Percentiles rank a stretch among this genome's conserved stretches.
phyloP scores from a whole-genome alignment of 2,329 filamentous ascomycete species.

The Sporothrix phasma region DNA sequence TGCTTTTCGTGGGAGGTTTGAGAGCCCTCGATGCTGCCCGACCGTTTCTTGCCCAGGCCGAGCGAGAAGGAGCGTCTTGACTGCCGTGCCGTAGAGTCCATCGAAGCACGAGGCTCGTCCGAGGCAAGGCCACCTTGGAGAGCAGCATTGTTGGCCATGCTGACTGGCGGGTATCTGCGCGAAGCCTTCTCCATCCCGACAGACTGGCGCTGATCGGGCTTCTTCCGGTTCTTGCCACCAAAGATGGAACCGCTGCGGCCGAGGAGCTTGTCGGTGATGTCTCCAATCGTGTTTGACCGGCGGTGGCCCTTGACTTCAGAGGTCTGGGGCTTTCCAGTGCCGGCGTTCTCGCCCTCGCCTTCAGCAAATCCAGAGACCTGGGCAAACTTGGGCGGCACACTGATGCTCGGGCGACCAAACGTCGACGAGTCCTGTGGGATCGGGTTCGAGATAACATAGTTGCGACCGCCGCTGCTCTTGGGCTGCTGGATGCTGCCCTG shows the following conservation, averaged over 20 bases:
- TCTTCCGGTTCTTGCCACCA: slow-evolving; percentile 48
- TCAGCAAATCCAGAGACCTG: slow-evolving; percentile 45
- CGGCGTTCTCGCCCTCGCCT: slow-evolving; percentile 38
- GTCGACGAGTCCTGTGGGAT: slow-evolving; percentile 46
- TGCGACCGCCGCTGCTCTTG: slow-evolving; percentile 42
- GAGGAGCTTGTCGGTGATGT: slow-evolving; percentile 74
- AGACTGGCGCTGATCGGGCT: slow-evolving; percentile 31
- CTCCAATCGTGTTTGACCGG: slow-evolving; percentile 66
- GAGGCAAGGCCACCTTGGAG: background rate
- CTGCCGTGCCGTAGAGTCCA: slow-evolving; percentile 49
- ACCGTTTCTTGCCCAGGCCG: slow-evolving; percentile 59
- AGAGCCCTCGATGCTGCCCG: slow-evolving; percentile 53
- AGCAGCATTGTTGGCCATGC: slow-evolving; percentile 63
- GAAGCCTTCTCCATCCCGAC: slow-evolving; percentile 37
- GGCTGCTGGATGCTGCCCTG: slow-evolving; percentile 86
- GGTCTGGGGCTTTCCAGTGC: slow-evolving; percentile 21
- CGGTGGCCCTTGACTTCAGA: slow-evolving; percentile 48
- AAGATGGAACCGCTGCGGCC: slow-evolving; percentile 76
- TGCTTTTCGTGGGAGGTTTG: slow-evolving; percentile 46
- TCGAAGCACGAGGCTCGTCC: slow-evolving; percentile 46
- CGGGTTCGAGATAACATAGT: slow-evolving; percentile 62
- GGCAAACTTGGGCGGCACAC: slow-evolving; percentile 49
- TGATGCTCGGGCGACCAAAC: slow-evolving; percentile 52
- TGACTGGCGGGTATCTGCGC: slow-evolving; percentile 77
- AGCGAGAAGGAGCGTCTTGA: slow-evolving; percentile 62